Conservation (phyloP, 495 filamentous ascomycete species). For the Platismatia glauca region DNA sequence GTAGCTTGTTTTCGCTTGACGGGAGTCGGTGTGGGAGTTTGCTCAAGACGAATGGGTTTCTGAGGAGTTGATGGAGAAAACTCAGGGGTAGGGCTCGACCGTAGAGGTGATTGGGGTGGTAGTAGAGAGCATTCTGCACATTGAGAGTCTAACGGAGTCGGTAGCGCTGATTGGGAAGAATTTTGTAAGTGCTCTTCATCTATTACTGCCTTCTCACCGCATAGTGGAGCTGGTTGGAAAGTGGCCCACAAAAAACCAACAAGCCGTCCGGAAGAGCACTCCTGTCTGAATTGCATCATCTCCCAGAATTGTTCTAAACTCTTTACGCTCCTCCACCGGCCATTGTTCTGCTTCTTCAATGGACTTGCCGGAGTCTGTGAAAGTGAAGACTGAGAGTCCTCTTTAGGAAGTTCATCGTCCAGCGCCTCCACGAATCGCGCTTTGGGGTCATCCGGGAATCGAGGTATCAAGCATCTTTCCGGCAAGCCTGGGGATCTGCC, state of each 20-base stretch:
- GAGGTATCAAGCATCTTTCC: constrained; percentile 78
- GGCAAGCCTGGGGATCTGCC: constrained; percentile 49
- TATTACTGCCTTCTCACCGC: constrained; percentile 30
- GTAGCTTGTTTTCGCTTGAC: constrained; percentile 15
- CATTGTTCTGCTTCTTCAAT: constrained; percentile 36
- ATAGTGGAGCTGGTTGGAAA: constrained; percentile 44
- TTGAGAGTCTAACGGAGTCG: constrained; percentile 5
- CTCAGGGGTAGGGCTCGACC: constrained; percentile 6
- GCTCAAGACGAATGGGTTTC: constrained; percentile 10
- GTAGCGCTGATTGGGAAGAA: neutral
- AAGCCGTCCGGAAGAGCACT: constrained; percentile 81
- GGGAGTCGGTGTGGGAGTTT: constrained; percentile 9
- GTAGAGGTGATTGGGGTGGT: constrained; percentile 10
- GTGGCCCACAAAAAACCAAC: constrained; percentile 95
- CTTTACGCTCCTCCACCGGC: constrained; percentile 72
- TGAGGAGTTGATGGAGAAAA: constrained; percentile 22
- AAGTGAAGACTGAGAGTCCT: constrained; percentile 29
- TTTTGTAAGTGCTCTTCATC: neutral
- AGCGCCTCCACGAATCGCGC: constrained; percentile 82
- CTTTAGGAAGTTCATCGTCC: constrained; percentile 62
- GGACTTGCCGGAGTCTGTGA: constrained; percentile 27
- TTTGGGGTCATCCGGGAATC: constrained; percentile 94
- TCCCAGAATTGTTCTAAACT: constrained; percentile 94
- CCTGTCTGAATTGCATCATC: constrained; percentile 93
- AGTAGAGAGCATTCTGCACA: neutral